These are phyloP conservation scores for Naganishia randhawae DNA, from an alignment of 768 basidiomycete species.

Conservation along the genomic window DNA sequence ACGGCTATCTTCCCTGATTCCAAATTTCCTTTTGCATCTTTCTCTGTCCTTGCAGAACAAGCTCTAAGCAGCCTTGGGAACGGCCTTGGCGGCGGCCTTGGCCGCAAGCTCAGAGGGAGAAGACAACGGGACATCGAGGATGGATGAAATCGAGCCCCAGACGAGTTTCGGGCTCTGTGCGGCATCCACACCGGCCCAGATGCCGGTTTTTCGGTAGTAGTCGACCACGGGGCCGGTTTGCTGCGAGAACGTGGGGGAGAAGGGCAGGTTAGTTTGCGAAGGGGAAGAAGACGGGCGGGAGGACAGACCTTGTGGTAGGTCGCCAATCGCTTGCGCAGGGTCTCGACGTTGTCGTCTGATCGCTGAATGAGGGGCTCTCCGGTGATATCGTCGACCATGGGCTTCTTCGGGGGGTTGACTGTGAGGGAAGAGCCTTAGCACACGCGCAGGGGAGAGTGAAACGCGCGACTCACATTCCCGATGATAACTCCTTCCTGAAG, in stretches of 20 bases:
- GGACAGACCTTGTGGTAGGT: conserved; percentile 66
- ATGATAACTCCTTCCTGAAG: conserved; percentile 89
- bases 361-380: conserved; percentile 96
- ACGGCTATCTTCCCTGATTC: too few species aligned
- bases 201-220: conserved; percentile 86
- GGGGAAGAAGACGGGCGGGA: neutral
- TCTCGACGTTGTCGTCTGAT: conserved; percentile 96
- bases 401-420: conserved; percentile 89
- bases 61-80: conserved; percentile 19
- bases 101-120: too few species aligned
- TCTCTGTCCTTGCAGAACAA: too few species aligned
- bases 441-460: neutral
- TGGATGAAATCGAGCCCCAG: conserved; percentile 57
- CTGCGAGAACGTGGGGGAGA: conserved; percentile 29
- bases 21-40: too few species aligned
- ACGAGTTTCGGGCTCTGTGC: conserved; percentile 88
- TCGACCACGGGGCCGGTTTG: conserved; percentile 95
- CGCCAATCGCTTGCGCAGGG: conserved; percentile 77
- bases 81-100: conserved; percentile 3
- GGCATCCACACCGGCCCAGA: conserved; percentile 89
- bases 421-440: neutral
- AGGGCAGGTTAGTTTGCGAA: neutral
- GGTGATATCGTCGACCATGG: conserved; percentile 86
- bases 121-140: conserved; percentile 22
- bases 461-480: conserved; percentile 70